Conservation (phyloP, 2,329 filamentous ascomycete species). For the Ceratocystis variospora region DNA sequence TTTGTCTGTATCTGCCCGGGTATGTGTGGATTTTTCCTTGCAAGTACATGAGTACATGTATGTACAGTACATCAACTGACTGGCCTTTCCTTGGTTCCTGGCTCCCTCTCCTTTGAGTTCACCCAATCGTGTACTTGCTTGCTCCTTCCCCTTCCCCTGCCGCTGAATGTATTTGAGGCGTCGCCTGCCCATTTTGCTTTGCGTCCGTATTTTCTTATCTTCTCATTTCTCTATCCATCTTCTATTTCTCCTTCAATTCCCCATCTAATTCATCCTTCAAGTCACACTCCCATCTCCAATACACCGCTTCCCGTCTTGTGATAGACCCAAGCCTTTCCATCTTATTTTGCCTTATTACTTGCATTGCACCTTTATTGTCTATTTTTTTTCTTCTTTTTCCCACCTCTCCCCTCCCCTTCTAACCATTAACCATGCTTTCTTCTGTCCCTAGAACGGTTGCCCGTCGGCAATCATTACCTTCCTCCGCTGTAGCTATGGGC, state of each 20-base stretch:
- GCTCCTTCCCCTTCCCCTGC: conserved; percentile 8
- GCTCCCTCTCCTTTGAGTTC: not conserved
- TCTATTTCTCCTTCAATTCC: not conserved
- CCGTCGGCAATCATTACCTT: conserved; percentile 18
- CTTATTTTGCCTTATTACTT: not conserved
- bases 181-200: conserved; percentile 1
- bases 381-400: not conserved
- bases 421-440: conserved; percentile 10
- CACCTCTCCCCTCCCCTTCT: not conserved
- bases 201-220: conserved; percentile 1
- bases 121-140: not conserved
- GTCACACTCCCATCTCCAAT: not conserved
- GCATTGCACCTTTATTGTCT: not conserved
- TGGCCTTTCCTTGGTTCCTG: conserved; percentile 11
- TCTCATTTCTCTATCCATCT: conserved; percentile 1
- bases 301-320: not conserved
- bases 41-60: not conserved
- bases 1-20: not conserved
- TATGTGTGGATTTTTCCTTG: not conserved
- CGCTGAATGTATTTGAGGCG: not conserved
- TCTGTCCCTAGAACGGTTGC: conserved; percentile 15
- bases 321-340: not conserved
- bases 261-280: conserved; percentile 1
- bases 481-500: conserved; percentile 13
- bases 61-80: conserved; percentile 3